Percentiles rank a stretch among this genome's conserved stretches.
Evolutionary conservation across 2,329 filamentous ascomycete genomes (phyloP).

Genomic region (Alternaria alternata): DNA sequence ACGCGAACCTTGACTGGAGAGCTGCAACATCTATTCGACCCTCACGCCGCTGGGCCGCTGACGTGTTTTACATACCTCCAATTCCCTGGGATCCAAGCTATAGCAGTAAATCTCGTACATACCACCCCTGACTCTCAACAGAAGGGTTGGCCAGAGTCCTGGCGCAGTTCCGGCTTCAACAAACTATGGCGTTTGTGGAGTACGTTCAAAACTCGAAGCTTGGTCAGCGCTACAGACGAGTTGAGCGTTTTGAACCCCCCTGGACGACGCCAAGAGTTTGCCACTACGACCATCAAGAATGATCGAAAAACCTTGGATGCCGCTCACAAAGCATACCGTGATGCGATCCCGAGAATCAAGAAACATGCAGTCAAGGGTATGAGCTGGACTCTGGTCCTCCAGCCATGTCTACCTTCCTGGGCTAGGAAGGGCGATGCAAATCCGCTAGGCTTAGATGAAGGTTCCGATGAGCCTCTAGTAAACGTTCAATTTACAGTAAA

Average conservation of each 20-base stretch:
- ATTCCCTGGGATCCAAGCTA: conserved; percentile 62
- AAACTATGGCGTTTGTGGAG: conserved; percentile 48
- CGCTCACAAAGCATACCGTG: conserved; percentile 36
- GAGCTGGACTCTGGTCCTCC: conserved; percentile 44
- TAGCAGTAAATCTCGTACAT: conserved; percentile 56
- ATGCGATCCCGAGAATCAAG: conserved; percentile 36
- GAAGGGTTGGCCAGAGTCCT: conserved; percentile 42
- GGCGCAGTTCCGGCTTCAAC: conserved; percentile 41
- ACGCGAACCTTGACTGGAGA: conserved; percentile 10
- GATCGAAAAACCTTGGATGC: conserved; percentile 42
- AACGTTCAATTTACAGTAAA: conserved; percentile 48
- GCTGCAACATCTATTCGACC: conserved; percentile 25
- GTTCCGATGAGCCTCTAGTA: conserved; percentile 37
- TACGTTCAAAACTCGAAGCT: conserved; percentile 42
- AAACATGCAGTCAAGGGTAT: conserved; percentile 34
- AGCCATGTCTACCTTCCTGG: conserved; percentile 27
- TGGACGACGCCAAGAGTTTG: conserved; percentile 39
- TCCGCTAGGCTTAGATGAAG: conserved; percentile 20
- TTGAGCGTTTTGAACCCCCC: conserved; percentile 30
- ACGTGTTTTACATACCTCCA: conserved; percentile 67
- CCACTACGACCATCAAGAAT: conserved; percentile 50
- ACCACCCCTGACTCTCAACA: conserved; percentile 34
- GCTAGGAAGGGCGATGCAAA: conserved; percentile 23
- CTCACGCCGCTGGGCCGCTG: conserved; percentile 59
- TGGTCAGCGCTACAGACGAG: conserved; percentile 48